These are phyloP conservation scores for Meira miltonrushii DNA, from an alignment of 1,284 basidiomycete species.

Conservation along the genomic window DNA sequence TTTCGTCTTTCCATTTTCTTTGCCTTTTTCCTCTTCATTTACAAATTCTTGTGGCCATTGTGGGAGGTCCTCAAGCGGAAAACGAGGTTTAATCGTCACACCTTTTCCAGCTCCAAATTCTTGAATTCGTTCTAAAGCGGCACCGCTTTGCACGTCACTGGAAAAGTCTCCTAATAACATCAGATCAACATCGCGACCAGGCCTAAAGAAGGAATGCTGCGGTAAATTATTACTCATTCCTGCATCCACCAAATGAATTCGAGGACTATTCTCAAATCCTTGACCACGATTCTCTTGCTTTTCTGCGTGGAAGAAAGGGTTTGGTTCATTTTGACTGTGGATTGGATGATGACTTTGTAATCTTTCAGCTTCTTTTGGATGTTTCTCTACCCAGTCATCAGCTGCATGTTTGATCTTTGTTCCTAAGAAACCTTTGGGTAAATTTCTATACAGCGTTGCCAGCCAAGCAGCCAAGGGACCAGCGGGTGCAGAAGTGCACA, in stretches of 20 bases:
- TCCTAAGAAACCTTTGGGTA: slow-evolving; percentile 23
- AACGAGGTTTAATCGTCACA: not conserved
- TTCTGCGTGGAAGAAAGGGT: slow-evolving; percentile 19
- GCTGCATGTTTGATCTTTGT: slow-evolving; percentile 3
- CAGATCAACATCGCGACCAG: slow-evolving; percentile 36
- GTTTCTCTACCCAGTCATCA: slow-evolving; percentile 15
- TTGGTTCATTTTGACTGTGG: slow-evolving; percentile 21
- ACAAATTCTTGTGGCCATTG: not conserved
- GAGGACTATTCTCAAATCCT: slow-evolving; percentile 22
- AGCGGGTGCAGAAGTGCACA: slow-evolving; percentile 51
- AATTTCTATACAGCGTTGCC: slow-evolving; percentile 37
- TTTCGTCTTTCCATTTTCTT: not conserved
- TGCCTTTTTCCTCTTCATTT: not conserved
- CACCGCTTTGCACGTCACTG: slow-evolving; percentile 45
- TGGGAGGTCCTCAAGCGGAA: not conserved
- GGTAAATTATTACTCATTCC: slow-evolving; percentile 50
- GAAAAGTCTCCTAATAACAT: slow-evolving; percentile 47
- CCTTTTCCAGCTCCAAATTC: slow-evolving; percentile 38
- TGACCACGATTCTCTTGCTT: slow-evolving; percentile 11
- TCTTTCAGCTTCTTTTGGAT: slow-evolving; percentile 14
- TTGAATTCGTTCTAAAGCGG: slow-evolving; percentile 37
- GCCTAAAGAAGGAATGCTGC: slow-evolving; percentile 37
- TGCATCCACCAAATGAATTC: slow-evolving; percentile 36
- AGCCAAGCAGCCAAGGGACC: slow-evolving; percentile 47
- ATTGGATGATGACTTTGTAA: slow-evolving; percentile 23